Conservation (phyloP, 179 eudicot species). For the Drosera spatulata region DNA sequence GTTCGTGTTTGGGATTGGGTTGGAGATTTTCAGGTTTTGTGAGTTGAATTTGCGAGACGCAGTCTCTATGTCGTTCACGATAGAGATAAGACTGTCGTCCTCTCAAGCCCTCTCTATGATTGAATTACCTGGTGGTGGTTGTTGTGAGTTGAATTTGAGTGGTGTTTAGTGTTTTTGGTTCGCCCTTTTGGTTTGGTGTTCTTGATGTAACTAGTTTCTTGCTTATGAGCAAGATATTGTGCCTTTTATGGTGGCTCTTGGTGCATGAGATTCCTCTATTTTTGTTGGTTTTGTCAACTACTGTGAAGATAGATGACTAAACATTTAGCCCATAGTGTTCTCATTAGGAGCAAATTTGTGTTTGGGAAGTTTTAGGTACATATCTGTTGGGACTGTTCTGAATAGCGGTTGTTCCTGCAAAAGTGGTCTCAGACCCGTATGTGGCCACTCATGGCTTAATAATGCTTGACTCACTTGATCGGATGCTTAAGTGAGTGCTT, state of each 20-base stretch:
- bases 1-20: conserved; percentile 6
- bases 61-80: neutral
- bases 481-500: too few species aligned
- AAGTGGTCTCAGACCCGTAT: too few species aligned
- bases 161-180: neutral
- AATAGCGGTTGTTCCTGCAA: too few species aligned
- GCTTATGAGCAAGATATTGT: neutral
- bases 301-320: neutral
- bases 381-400: neutral
- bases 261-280: neutral
- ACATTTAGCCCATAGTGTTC: neutral
- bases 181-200: neutral
- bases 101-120: too few species aligned
- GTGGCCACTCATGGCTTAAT: too few species aligned
- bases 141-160: neutral
- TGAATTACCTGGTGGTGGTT: neutral
- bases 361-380: neutral
- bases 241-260: neutral
- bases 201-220: neutral
- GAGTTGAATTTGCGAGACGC: conserved; percentile 4
- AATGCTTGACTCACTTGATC: too few species aligned
- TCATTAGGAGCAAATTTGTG: neutral
- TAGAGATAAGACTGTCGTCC: neutral
- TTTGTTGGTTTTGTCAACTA: neutral
- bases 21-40: conserved; percentile 4